Evolutionary conservation across 2,329 filamentous ascomycete genomes (phyloP), one percentile per base, ranked within the genome.

Genomic region (Neospermospora avenae): DNA sequence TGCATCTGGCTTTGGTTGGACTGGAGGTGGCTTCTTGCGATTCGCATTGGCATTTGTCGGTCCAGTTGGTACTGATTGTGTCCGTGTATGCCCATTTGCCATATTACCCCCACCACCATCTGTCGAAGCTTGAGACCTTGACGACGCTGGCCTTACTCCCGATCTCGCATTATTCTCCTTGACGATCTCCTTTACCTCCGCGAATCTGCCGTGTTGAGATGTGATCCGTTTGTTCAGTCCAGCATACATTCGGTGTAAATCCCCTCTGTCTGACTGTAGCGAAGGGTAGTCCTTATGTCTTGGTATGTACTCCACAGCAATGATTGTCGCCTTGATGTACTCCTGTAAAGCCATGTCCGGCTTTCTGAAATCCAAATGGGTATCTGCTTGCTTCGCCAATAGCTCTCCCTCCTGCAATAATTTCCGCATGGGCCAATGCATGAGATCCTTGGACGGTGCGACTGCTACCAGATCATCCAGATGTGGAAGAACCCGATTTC

Each of bases 261-360:
- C 78, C 41, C 77, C 75, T 25, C 78, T 76, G 52, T 86, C 83
- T 39, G 75, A 75, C 67, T 84, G 83, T 60, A 92, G 77, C 55
- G 82, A 79, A 28, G 84, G 82, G 73, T 86, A 96, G 63, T 93
- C 90, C 59, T 83, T 84, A 72, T 96, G 91, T 37, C 80, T 81
- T 2, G 90, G 89, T 25, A 98, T 87, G 44, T 87, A 78, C 58
- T 93, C 86, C 54, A 92, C 81, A 14, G 89, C 83, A 58, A 97
- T 88, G 59, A 92, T 86, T 61, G 84, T 92, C 11, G 93, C 90
- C 64, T 88, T 84, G 60, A 98, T 82, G 71, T 93, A 98, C 63
- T 96, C 90, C 65, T 89, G 84, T 58, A 96, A 88, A 3, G 93
- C 93, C 39, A 85, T 74, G 70, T 95, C 91, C 4, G 86, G 84